phyloP scores from a whole-genome alignment of 2,329 filamentous ascomycete species.

The Dactylellina haptotyla region DNA sequence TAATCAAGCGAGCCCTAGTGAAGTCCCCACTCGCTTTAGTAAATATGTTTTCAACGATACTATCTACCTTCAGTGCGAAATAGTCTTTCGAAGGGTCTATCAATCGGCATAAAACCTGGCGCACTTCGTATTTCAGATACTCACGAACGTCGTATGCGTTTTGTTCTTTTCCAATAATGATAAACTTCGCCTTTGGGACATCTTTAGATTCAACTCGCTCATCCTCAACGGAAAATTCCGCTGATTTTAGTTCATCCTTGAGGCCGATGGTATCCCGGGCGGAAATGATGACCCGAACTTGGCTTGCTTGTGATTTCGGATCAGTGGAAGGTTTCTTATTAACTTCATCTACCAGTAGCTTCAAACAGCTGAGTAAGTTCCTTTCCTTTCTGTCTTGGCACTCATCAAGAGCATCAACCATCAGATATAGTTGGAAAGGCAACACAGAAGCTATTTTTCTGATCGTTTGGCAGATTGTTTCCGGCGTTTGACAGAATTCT shows the following conservation, averaged over 20 bases:
- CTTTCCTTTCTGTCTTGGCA: constrained; percentile 27
- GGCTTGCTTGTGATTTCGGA: not conserved
- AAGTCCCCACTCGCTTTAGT: constrained; percentile 22
- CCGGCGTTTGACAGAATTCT: not conserved
- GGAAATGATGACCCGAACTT: constrained; percentile 24
- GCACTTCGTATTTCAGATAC: constrained; percentile 12
- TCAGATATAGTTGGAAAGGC: constrained; percentile 1
- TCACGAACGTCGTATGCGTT: constrained; percentile 21
- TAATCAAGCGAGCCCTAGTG: constrained; percentile 14
- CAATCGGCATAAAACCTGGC: not conserved
- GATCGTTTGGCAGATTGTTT: not conserved
- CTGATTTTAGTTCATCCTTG: not conserved
- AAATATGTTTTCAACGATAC: constrained; percentile 1
- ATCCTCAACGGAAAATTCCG: not conserved
- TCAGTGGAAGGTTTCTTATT: not conserved
- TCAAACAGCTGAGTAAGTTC: not conserved
- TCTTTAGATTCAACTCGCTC: not conserved
- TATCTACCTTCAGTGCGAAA: not conserved
- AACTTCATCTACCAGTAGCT: not conserved
- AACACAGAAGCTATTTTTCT: not conserved
- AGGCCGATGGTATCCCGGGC: constrained; percentile 25
- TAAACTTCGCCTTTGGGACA: not conserved
- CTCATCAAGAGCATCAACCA: constrained; percentile 34
- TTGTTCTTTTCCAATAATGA: not conserved
- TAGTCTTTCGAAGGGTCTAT: not conserved